Base-by-base conservation (phyloP, 2,329 filamentous ascomycete genomes). In the Botrytis elliptica region DNA sequence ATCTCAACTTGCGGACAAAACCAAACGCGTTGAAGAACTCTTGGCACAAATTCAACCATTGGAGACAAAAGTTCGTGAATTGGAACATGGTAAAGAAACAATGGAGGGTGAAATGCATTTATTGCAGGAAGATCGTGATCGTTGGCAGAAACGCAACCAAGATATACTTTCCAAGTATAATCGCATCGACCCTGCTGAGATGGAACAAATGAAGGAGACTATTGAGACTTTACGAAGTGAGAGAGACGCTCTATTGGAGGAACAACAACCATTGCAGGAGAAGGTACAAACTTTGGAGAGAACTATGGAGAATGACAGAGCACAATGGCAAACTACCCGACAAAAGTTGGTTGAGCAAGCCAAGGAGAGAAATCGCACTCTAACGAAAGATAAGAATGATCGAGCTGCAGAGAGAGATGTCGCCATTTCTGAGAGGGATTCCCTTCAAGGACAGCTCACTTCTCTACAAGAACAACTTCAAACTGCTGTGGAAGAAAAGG, bases 141-240 rank as follows among this genome's bases (percentile, higher is more conserved):
- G 93, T 74, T 98, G 95, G 93, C 94, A 97, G 83, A 95, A 98
- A 85, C 92, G 96, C 38, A 97, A 94, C 1, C 94, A 98, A 81
- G 93, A 97, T 78, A 98, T 99, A 75, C 88, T 99, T 69, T 94
- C 94, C 77, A 98, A 97, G 81, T 98, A 98, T 80, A 95, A 97
- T 78, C 93, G 95, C 73, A 93, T 97, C 70, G 96, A 99, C 80
- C 95, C 96, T 62, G 93, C 93, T 4, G 95, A 98, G 80, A 88
- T 98, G 81, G 95, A 98, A 79, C 91, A 92, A 74, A 87, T 99
- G 74, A 97, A 96, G 84, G 90, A 92, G 80, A 91, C 91, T 74
- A 88, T 98, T 71, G 84, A 89, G 10, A 84, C 84, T 2, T 84
- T 95, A 18, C 87, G 93, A 80, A 84, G 85, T 44, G 92, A 95